These are phyloP conservation scores for Heterobasidion parviporum DNA, from an alignment of 1,284 basidiomycete genomes.

Conservation along the genomic window DNA sequence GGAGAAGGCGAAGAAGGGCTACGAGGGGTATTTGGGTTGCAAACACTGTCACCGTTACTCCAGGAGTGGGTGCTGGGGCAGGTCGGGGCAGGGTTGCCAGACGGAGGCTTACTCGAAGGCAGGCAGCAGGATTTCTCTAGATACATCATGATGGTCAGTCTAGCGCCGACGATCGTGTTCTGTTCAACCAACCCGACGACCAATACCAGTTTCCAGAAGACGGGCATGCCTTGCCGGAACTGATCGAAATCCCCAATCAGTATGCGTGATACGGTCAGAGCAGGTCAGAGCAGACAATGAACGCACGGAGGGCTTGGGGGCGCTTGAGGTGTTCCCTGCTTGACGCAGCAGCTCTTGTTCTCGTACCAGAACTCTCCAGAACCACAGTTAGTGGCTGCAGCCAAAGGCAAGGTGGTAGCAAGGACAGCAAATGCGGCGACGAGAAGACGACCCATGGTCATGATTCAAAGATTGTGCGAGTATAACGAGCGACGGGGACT, in stretches of 20 bases:
- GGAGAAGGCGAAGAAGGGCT: not conserved
- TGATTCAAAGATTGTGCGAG: constrained; percentile 9
- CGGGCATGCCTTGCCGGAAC: constrained; percentile 9
- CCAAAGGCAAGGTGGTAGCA: constrained; percentile 18
- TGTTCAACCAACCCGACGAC: constrained; percentile 3
- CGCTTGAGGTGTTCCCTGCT: constrained; percentile 4
- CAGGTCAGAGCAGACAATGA: not conserved
- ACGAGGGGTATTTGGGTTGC: constrained; percentile 1
- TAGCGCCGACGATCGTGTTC: not conserved
- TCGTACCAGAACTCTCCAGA: constrained; percentile 12
- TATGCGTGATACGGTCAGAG: not conserved
- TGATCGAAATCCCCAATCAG: not conserved
- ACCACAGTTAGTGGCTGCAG: constrained; percentile 11
- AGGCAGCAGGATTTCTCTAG: constrained; percentile 9
- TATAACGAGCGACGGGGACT: constrained; percentile 2
- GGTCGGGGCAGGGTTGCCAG: constrained; percentile 1
- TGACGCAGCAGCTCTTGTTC: constrained; percentile 15
- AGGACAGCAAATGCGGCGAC: constrained; percentile 19
- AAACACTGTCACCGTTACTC: constrained; percentile 1
- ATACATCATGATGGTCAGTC: not conserved
- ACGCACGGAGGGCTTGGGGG: constrained; percentile 8
- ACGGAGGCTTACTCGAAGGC: constrained; percentile 5
- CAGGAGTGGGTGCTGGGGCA: constrained; percentile 7
- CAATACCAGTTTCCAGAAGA: constrained; percentile 7
- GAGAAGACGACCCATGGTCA: constrained; percentile 22